These are phyloP conservation scores for Pyrus hybrid DNA, from an alignment of 331 rosid species.

Conservation along the genomic window DNA sequence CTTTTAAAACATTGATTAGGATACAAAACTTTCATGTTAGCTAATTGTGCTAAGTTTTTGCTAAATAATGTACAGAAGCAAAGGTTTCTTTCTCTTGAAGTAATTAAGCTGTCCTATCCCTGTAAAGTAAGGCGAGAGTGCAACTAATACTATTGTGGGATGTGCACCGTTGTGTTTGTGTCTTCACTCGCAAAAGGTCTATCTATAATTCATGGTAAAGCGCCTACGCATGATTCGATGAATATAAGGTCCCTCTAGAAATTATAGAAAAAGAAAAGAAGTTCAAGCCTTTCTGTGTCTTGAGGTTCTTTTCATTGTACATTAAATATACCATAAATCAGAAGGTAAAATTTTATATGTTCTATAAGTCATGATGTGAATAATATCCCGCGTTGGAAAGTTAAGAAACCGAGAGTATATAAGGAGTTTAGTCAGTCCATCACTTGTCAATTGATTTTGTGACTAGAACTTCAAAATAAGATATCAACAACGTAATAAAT, in stretches of 20 bases:
- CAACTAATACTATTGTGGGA: neutral
- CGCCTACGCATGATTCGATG: neutral
- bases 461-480: no score
- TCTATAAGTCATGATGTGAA: neutral
- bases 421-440: no score
- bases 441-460: no score
- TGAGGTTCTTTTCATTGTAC: neutral
- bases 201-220: neutral
- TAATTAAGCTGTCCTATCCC: neutral
- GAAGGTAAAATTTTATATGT: neutral
- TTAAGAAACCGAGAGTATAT: no score
- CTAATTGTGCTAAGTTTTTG: no score
- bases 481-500: no score
- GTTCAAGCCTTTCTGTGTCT: neutral
- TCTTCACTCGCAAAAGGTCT: slow-evolving; percentile 9
- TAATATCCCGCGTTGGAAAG: no score
- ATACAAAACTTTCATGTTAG: no score
- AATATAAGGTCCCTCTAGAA: neutral
- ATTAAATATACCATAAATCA: neutral
- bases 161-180: slow-evolving; percentile 15
- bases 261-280: neutral
- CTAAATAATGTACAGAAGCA: neutral
- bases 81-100: neutral
- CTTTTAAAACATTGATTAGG: no score
- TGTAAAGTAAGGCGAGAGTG: neutral